Evolutionary conservation across 257 asterid species (phyloP), one percentile per base, ranked within the genome.

Genomic region (Solanum pinnatisectum): DNA sequence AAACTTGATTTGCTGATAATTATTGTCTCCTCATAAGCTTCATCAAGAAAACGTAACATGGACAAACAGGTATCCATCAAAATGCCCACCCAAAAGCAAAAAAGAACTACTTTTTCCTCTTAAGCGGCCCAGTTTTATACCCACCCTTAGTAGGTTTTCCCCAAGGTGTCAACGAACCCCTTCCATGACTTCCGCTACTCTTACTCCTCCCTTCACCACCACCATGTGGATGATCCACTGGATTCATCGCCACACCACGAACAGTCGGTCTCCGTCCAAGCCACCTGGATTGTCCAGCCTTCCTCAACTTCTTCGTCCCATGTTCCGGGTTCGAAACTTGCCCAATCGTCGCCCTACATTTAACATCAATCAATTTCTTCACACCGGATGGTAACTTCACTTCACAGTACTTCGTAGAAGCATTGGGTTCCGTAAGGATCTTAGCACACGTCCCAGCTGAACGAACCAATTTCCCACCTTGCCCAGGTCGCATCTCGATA

Each of bases 121-220:
- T 96, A 4, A 90, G 95, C 7, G 92, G 90, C 5, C 95, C 95
- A 59, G 98, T 95, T 94, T 96, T 96, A 92, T 94, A 95, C 84
- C 99, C 99, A 88, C 92, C 56, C 88, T 96, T 95, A 14, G 98
- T 94, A 65, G 98, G 99, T 91, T 95, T 96, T 8, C 98, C 98
- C 99, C 96, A 96, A 2, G 98, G 98, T 3, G 98, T 91, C 77
- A 92, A 88, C 1, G 96, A 96, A 65, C 87, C 91, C 32, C 92
- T 85, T 20, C 99, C 98, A 22, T 88, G 94, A 70, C 93, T 93
- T 68, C 98, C 98, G 81, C 98, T 92, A 89, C 99, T 96, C 93
- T 96, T 96, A 87, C 98, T 96, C 94, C 89, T 95, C 82, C 98
- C 98, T 91, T 95, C 97, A 90, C 99, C 98, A 88, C 98, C 98